These are phyloP conservation scores for Phaeophleospora eucalypticola DNA, from an alignment of 2,329 filamentous ascomycete genomes.

Conservation along the genomic window DNA sequence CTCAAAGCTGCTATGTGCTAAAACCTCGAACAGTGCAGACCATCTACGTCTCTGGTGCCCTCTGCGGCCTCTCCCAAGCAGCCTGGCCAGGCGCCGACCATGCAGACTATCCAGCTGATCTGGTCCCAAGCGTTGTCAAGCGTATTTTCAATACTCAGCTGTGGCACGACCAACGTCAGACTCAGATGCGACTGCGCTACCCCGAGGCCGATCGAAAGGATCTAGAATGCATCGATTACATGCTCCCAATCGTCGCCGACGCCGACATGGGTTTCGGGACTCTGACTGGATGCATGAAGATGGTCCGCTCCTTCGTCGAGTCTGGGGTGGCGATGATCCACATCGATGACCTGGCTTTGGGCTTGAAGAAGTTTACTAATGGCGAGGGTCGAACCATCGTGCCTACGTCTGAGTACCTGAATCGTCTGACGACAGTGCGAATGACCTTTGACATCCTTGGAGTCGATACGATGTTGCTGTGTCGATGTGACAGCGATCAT, in stretches of 20 bases:
- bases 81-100: conserved; percentile 11
- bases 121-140: conserved; percentile 9
- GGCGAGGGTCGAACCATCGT: conserved; percentile 11
- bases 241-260: conserved; percentile 10
- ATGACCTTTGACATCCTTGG: conserved; percentile 12
- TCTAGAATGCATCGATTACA: conserved; percentile 11
- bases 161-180: conserved; percentile 12
- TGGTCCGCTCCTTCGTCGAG: conserved; percentile 10
- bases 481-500: conserved; percentile 13
- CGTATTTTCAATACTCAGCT: conserved; percentile 11
- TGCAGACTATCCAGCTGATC: conserved; percentile 8
- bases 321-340: conserved; percentile 13
- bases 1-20: background rate
- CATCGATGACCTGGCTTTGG: conserved; percentile 12
- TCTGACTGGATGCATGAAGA: conserved; percentile 11
- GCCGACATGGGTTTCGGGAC: conserved; percentile 11
- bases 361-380: conserved; percentile 10
- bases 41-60: conserved; percentile 10
- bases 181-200: conserved; percentile 10
- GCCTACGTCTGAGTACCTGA: conserved; percentile 10
- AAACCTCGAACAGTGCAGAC: conserved; percentile 3
- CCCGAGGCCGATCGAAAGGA: conserved; percentile 5
- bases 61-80: conserved; percentile 11
- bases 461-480: conserved; percentile 10
- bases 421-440: conserved; percentile 8